Conservation (phyloP, 179 eudicot species). For the Vitellaria paradoxa region DNA sequence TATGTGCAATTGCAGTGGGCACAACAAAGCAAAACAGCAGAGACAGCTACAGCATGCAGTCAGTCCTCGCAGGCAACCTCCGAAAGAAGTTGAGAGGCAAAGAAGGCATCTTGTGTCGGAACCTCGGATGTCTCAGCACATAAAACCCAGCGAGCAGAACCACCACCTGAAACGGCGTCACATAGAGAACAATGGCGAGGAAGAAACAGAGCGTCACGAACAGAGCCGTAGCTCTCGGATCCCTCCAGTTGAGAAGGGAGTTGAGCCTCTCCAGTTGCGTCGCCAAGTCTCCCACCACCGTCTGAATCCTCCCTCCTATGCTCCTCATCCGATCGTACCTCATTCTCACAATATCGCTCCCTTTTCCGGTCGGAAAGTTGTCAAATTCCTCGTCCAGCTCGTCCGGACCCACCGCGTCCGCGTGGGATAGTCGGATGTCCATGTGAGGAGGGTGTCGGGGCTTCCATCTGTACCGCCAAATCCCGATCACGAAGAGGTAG, state of each 20-base stretch:
- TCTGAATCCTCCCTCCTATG: slow-evolving; percentile 51
- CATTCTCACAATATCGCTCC: slow-evolving; percentile 39
- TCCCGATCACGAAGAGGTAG: slow-evolving; percentile 52
- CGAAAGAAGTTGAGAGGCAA: slow-evolving; percentile 48
- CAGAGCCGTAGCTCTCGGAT: slow-evolving; percentile 41
- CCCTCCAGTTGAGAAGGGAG: slow-evolving; percentile 47
- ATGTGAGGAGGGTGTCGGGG: slow-evolving; percentile 73
- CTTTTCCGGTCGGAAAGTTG: slow-evolving; percentile 40
- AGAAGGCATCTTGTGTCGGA: slow-evolving; percentile 44
- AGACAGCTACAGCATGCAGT: slow-evolving; percentile 32
- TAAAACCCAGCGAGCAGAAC: slow-evolving; percentile 37
- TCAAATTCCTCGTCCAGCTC: slow-evolving; percentile 55
- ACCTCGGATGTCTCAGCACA: slow-evolving; percentile 43
- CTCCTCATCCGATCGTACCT: slow-evolving; percentile 51
- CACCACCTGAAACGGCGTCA: slow-evolving; percentile 41
- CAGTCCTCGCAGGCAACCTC: slow-evolving; percentile 49
- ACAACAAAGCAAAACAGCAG: no score
- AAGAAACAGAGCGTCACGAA: slow-evolving; percentile 40
- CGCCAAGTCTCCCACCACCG: slow-evolving; percentile 47
- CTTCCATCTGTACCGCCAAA: slow-evolving; percentile 60
- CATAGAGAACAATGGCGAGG: slow-evolving; percentile 40
- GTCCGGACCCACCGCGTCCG: slow-evolving; percentile 40
- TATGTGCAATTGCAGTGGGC: no score
- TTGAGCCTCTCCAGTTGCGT: slow-evolving; percentile 48
- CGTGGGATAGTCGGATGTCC: slow-evolving; percentile 54